These are phyloP conservation scores for Botrytis fabae DNA, from an alignment of 2,329 filamentous ascomycete genomes.

Conservation along the genomic window DNA sequence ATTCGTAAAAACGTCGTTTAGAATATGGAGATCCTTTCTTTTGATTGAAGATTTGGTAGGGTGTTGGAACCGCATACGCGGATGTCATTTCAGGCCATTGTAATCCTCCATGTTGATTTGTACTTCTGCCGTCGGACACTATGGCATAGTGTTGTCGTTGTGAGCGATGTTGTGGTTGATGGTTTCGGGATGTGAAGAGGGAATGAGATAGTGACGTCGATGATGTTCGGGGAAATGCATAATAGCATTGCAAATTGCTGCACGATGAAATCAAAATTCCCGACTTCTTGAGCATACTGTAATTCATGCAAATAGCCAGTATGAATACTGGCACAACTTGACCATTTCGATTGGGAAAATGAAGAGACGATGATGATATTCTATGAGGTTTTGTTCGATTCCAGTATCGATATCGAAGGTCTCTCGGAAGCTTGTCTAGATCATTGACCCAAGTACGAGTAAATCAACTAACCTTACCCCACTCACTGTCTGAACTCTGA, in stretches of 20 bases:
- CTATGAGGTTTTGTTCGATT: not conserved
- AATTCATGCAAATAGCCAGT: slow-evolving; percentile 3
- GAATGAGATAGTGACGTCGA: slow-evolving; percentile 37
- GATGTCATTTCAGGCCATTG: slow-evolving; percentile 40
- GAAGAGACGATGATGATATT: not conserved
- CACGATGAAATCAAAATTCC: slow-evolving; percentile 43
- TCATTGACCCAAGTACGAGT: slow-evolving; percentile 2
- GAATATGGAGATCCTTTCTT: slow-evolving; percentile 67
- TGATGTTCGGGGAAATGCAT: slow-evolving; percentile 40
- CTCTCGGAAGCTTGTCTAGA: slow-evolving; percentile 13
- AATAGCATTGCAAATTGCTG: slow-evolving; percentile 39
- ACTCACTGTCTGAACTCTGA: too few relatives aligned
- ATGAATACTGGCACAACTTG: slow-evolving; percentile 1
- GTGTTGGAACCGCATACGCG: slow-evolving; percentile 52
- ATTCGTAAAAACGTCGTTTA: slow-evolving; percentile 81
- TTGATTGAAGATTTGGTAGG: slow-evolving; percentile 81
- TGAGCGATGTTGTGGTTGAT: slow-evolving; percentile 18
- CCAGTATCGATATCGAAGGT: not conserved
- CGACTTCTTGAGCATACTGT: slow-evolving; percentile 50
- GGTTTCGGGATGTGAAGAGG: not conserved
- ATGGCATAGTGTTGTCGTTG: slow-evolving; percentile 43
- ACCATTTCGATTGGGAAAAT: not conserved
- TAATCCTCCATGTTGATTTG: slow-evolving; percentile 39
- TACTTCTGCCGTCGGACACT: slow-evolving; percentile 42
- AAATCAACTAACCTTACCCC: not conserved